Percentiles rank a stretch among this genome's conserved stretches.
Evolutionary conservation across 1,284 basidiomycete species (phyloP).

Genomic region (Neonothopanus nambi): DNA sequence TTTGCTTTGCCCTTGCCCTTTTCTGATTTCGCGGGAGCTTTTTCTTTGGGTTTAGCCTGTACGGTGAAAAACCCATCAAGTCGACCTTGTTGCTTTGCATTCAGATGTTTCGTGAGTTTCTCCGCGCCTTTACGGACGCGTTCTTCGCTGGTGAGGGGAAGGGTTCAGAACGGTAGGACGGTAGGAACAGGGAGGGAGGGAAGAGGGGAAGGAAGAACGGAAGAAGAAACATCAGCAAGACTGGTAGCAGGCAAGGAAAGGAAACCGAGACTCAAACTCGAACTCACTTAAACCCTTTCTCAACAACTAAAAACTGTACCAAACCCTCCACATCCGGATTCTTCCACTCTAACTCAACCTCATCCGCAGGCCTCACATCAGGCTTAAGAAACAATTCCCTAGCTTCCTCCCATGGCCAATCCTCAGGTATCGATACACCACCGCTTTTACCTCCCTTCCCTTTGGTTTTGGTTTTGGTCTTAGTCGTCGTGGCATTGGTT

Average conservation of each 20-base stretch:
- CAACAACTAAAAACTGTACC: slow-evolving; percentile 90
- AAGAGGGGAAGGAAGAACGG: neutral
- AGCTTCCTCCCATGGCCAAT: slow-evolving; percentile 97
- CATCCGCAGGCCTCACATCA: slow-evolving; percentile 83
- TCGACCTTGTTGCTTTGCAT: slow-evolving; percentile 93
- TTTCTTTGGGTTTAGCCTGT: slow-evolving; percentile 40
- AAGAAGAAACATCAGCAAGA: neutral
- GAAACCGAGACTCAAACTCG: slow-evolving; percentile 29
- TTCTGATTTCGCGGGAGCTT: slow-evolving; percentile 29
- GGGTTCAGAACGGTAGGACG: neutral
- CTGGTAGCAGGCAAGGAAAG: slow-evolving; percentile 1
- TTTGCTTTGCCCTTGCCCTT: slow-evolving; percentile 25
- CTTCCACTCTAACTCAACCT: slow-evolving; percentile 97
- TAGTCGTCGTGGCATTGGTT: too few relatives aligned
- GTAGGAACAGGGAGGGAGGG: neutral
- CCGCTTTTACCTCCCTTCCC: slow-evolving; percentile 51
- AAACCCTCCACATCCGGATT: slow-evolving; percentile 92
- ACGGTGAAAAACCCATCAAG: slow-evolving; percentile 94
- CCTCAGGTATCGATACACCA: slow-evolving; percentile 82
- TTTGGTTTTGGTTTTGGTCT: slow-evolving; percentile 21
- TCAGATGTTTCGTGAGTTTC: slow-evolving; percentile 86
- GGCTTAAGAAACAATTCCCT: slow-evolving; percentile 89
- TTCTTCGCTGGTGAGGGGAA: slow-evolving; percentile 75
- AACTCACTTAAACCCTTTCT: slow-evolving; percentile 95
- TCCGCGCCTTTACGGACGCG: slow-evolving; percentile 95